Percentiles rank a stretch among this genome's conserved stretches.
These are phyloP conservation scores for Sequoiadendron giganteum DNA, from an alignment of 75 land plant species.

Conservation along the genomic window DNA sequence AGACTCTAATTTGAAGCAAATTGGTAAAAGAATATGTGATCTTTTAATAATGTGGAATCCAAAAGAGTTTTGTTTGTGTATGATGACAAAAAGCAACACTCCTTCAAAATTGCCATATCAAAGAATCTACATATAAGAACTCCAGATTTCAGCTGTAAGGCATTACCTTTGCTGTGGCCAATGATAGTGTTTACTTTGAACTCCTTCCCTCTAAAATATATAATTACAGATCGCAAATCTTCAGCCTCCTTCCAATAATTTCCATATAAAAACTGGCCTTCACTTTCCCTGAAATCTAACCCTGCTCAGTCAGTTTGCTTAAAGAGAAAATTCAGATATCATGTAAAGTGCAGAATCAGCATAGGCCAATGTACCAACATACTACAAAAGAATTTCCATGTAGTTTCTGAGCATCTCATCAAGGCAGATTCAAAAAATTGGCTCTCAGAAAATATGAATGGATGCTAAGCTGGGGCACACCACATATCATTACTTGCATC, in stretches of 20 bases:
- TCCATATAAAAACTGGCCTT: constrained; percentile 47
- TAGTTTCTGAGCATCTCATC: not conserved
- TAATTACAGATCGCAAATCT: constrained; percentile 42
- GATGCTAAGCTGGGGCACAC: not conserved
- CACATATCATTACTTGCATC: not conserved
- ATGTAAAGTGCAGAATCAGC: not conserved
- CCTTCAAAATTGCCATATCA: not conserved
- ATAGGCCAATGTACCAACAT: not conserved
- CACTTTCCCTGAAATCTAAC: constrained; percentile 38
- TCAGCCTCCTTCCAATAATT: constrained; percentile 51
- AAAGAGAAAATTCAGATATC: not conserved
- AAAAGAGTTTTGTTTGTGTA: not conserved
- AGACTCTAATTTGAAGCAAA: not conserved
- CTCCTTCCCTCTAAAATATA: constrained; percentile 25
- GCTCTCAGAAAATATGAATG: not conserved
- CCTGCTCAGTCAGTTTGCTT: not conserved
- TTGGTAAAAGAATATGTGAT: not conserved
- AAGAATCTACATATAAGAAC: not conserved
- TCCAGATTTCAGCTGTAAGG: not conserved
- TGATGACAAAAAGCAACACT: not conserved
- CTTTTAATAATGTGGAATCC: not conserved
- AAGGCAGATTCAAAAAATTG: not conserved
- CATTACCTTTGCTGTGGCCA: constrained; percentile 51
- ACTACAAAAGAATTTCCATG: not conserved
- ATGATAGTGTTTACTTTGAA: constrained; percentile 26